Evolutionary conservation across 345 rosid species (phyloP), one percentile per base, ranked within the genome.

Genomic region (Pelargonium nanum): DNA sequence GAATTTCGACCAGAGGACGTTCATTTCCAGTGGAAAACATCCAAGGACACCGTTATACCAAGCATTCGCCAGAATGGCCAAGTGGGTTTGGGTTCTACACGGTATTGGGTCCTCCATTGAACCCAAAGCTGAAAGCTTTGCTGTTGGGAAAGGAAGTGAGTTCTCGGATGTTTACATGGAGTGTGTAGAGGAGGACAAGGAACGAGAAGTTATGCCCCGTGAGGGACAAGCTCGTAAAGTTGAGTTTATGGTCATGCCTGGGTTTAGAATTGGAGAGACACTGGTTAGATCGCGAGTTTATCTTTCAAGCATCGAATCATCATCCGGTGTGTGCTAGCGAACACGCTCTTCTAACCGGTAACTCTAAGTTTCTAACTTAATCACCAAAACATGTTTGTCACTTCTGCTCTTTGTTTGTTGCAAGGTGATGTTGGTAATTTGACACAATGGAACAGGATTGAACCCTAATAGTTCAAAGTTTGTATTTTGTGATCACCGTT

Each of bases 101-200:
- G 72, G 82, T 67, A 21, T 78, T 61, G 74, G 72, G 17, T 72
- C 58, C 32, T 71, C 76, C 0, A 64, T 68, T 12, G 58, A 74
- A 12, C 72, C 74, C 0, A 61, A 67, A 26, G 79, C 70, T 44
- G 62, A 72, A 5, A 74, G 74, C 55, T 78, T 78, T 59, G 76
- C 74, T 52, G 79, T 69, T 15, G 50, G 24, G 20, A 60, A 23
- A 21, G 79, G 79, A 16, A 53, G 68, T 28, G 61, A 73, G 26
- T 78, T 71, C 64, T 74, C 74, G 4, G 72, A 74, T 45, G 72
- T 74, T 6, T 78, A 68, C 65, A 78, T 78, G 82, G 74, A 74
- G 56, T 53, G 74, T 32, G 74, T 71, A 7, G 68, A 57, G 64
- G 70, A 66, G 58, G 26, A 24, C 12, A 15, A 5, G 13, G 25